Conservation (phyloP, 169 alveolate genomes). For the Cystoisospora suis region DNA sequence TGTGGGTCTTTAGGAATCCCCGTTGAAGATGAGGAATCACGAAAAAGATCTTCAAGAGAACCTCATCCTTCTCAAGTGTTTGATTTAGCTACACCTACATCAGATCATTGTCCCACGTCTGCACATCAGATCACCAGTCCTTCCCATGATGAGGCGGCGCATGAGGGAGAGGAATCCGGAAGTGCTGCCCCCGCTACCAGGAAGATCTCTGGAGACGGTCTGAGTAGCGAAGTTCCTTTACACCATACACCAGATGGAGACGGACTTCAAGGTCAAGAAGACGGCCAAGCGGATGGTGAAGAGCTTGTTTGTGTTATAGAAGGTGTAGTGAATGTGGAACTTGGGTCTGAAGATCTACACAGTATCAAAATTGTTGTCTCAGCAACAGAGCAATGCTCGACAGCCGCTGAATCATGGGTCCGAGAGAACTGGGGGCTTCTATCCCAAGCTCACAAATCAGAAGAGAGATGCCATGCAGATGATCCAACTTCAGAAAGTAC, state of each 20-base stretch:
- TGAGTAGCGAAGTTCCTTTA: background rate
- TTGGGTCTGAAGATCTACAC: too few species aligned
- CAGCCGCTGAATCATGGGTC: background rate
- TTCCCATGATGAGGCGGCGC: too few species aligned
- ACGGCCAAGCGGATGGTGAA: background rate
- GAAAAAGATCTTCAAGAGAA: too few species aligned
- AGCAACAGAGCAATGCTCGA: conserved; percentile 10
- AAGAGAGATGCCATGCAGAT: background rate
- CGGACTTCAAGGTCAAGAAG: background rate
- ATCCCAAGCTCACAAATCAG: background rate
- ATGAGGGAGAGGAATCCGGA: background rate
- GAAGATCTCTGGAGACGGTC: background rate
- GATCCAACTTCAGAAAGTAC: background rate
- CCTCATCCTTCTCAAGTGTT: background rate
- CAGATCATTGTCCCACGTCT: conserved; percentile 7
- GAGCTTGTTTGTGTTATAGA: background rate
- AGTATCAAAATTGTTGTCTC: background rate
- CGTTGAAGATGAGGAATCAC: too few species aligned
- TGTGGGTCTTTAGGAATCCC: too few species aligned
- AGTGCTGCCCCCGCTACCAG: background rate
- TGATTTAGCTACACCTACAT: background rate
- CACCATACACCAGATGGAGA: background rate
- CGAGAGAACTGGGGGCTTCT: background rate
- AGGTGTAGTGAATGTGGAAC: background rate
- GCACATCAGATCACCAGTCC: too few species aligned